Evolutionary conservation across 106 monocot genomes (phyloP), one percentile per base, ranked within the genome.

Genomic region (Gastrodia elata): DNA sequence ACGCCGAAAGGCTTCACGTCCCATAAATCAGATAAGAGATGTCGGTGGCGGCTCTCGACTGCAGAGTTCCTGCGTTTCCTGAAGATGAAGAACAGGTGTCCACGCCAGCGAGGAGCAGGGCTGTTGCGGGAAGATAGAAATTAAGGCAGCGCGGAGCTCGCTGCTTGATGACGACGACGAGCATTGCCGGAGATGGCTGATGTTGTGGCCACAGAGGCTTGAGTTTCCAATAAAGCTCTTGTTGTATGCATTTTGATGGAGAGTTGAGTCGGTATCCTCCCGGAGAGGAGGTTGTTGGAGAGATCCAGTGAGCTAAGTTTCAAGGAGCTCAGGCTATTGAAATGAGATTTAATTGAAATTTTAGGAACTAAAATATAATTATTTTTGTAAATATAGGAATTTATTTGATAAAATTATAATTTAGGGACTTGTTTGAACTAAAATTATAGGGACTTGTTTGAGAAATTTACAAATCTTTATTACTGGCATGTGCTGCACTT

Each of bases 1-100:
- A 86, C 39, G 25, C 88, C 64, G 88, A 97, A 97, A 0, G 96
- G 92, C 35, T 92, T 92, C 57, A 97, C 4, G 48, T 87, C 74
- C 96, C 96, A 92, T n/a, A n/a, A n/a, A n/a, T n/a, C n/a, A n/a
- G n/a, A n/a, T 22, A 22, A 52, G 22, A 22, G 52, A 43, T 27
- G 68, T 0, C 18, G 27, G 0, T 37, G 22, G 11, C 18, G 1
- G 28, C 16, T 2, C 4, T 52, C 22, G n/a, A n/a, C n/a, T 3
- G 46, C 18, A 18, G 46, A 10, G 46, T 57, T 38, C 5, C 13
- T n/a, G 4, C 59, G 26, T 36, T 36, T 16, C 59, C 37, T 79
- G 73, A 35, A 73, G 59, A 77, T 11, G 52, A 76, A 33, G 48
- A 71, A 39, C n/a, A n/a, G n/a, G 26, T n/a, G n/a, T n/a, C n/a